Evolutionary conservation across 208 protist species (phyloP).

Genomic region (Trypanosomatidae sp.): DNA sequence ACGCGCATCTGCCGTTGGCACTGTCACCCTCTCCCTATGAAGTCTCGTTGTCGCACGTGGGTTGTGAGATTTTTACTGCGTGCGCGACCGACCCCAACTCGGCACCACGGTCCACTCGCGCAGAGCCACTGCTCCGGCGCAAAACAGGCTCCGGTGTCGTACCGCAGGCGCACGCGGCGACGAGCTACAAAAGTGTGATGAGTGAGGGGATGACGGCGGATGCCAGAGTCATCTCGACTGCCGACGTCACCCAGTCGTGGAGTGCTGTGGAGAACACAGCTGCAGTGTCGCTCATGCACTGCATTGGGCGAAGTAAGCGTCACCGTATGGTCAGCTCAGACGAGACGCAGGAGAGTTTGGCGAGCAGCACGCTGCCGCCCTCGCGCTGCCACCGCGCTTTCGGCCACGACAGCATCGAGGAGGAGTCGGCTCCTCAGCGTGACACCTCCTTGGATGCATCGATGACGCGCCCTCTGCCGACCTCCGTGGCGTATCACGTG

Average conservation of each 20-base stretch:
- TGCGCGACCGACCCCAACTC: neutral
- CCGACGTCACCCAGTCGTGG: neutral
- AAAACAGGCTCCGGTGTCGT: neutral
- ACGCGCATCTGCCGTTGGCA: neutral
- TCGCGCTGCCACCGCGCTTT: conserved; percentile 13
- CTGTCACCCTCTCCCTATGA: neutral
- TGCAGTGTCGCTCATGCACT: neutral
- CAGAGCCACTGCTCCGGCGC: neutral
- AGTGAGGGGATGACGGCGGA: neutral
- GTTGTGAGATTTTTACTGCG: neutral
- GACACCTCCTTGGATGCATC: neutral
- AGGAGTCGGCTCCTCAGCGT: neutral
- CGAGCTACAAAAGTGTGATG: neutral
- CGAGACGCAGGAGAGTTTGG: conserved; percentile 27
- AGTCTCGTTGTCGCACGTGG: neutral
- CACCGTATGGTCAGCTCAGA: conserved; percentile 24
- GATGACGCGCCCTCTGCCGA: neutral
- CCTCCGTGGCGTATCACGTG: neutral
- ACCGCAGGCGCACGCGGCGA: neutral
- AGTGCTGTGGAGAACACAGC: neutral
- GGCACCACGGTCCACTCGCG: neutral
- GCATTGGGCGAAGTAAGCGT: conserved; percentile 10
- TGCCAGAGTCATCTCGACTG: neutral
- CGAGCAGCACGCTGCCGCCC: conserved; percentile 16
- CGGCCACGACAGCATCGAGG: neutral